Evolutionary conservation across 2,329 filamentous ascomycete genomes (phyloP).

Genomic region (Penicillium sp.): DNA sequence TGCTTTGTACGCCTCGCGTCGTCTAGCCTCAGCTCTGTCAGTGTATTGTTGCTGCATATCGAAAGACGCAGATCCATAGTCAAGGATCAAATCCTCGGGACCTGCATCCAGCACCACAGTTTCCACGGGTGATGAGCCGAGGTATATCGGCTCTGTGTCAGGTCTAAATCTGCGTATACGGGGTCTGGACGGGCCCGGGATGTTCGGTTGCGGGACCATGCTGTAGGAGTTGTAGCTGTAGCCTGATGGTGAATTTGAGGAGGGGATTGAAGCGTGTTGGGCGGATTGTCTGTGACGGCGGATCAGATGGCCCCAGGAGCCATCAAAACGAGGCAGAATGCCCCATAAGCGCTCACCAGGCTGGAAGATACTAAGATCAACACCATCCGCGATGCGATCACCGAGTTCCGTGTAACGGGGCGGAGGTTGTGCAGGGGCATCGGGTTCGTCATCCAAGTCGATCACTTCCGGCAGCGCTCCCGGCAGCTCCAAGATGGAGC

Average conservation of each 20-base stretch:
- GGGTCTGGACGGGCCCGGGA: no score
- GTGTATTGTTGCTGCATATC: not conserved
- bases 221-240: no score
- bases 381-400: no score
- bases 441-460: slow-evolving; percentile 41
- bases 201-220: no score
- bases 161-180: not conserved
- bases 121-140: not conserved
- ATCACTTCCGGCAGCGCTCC: slow-evolving; percentile 37
- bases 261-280: no score
- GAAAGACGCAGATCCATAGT: slow-evolving; percentile 13
- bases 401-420: no score
- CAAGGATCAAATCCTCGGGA: not conserved
- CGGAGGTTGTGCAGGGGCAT: slow-evolving; percentile 11
- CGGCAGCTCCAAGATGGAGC: slow-evolving; percentile 34
- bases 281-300: no score
- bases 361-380: no score
- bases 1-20: slow-evolving; percentile 54
- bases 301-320: slow-evolving; percentile 10
- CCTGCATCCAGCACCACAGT: not conserved
- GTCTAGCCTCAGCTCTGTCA: slow-evolving; percentile 5
- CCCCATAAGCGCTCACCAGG: no score
- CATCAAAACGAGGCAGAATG: no score
- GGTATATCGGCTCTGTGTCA: not conserved
- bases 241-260: no score